These are phyloP conservation scores for Pugionium cornutum DNA, from an alignment of 345 rosid species.

Conservation along the genomic window DNA sequence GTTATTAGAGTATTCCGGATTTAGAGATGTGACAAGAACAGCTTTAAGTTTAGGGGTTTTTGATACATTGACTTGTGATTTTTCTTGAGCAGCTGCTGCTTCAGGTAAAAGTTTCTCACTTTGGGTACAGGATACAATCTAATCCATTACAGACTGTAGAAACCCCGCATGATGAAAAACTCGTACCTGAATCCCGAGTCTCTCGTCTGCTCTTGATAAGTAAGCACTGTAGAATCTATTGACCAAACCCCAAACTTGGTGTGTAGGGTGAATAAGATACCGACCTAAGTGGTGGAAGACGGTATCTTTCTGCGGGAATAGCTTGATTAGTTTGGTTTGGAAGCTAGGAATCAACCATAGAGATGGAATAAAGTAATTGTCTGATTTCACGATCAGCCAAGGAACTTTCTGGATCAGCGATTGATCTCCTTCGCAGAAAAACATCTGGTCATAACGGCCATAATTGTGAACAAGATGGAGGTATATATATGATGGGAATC, in stretches of 20 bases:
- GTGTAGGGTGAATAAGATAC: conserved; percentile 44
- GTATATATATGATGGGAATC: neutral
- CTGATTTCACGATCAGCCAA: neutral
- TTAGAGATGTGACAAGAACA: conserved; percentile 42
- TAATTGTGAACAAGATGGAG: neutral
- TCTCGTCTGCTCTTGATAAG: conserved; percentile 38
- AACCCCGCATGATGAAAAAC: neutral
- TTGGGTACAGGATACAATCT: conserved; percentile 29
- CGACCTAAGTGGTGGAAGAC: conserved; percentile 39
- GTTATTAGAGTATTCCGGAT: conserved; percentile 22
- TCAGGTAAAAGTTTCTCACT: conserved; percentile 38
- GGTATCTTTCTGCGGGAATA: conserved; percentile 39
- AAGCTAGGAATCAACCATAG: conserved; percentile 33
- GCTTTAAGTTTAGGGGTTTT: conserved; percentile 29
- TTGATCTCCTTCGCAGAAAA: neutral
- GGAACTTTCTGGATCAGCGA: neutral
- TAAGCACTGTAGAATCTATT: conserved; percentile 28
- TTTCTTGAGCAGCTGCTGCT: neutral
- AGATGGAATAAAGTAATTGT: conserved; percentile 14
- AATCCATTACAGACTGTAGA: conserved; percentile 28
- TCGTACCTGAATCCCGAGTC: conserved; percentile 41
- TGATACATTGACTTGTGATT: conserved; percentile 1
- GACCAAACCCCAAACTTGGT: conserved; percentile 43
- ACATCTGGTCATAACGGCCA: neutral
- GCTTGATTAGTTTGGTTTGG: conserved; percentile 1